Conservation (phyloP, 2,329 filamentous ascomycete genomes). For the Colletotrichum horii region DNA sequence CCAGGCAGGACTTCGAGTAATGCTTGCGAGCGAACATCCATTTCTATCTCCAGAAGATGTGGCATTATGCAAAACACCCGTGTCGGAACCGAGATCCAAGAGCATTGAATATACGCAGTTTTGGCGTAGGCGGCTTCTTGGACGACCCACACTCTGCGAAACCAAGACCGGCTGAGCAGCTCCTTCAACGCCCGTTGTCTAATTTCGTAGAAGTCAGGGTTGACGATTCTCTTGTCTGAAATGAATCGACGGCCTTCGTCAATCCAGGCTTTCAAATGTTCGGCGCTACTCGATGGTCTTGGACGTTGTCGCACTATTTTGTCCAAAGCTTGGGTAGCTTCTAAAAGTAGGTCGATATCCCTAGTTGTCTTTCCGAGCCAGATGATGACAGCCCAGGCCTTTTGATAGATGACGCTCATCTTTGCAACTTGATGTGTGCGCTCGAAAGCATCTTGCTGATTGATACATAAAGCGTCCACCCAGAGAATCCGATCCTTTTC, state of each 20-base stretch:
- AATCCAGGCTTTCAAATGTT: background rate
- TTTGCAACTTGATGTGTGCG: background rate
- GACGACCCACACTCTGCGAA: background rate
- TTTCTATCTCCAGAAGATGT: background rate
- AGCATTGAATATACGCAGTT: background rate
- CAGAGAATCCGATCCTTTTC: slow-evolving; percentile 21
- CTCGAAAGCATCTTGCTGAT: slow-evolving; percentile 5
- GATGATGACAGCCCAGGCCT: background rate
- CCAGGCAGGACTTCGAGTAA: background rate
- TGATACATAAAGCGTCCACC: slow-evolving; percentile 21
- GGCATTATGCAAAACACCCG: background rate
- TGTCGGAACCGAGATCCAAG: background rate
- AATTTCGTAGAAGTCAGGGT: background rate
- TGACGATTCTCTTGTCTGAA: background rate
- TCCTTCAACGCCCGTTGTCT: background rate
- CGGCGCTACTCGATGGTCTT: background rate
- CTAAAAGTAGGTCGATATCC: background rate
- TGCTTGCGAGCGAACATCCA: background rate
- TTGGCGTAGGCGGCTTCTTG: background rate
- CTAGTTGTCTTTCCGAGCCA: background rate
- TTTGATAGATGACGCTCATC: slow-evolving; percentile 10
- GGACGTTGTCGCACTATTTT: background rate
- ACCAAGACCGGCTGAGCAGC: background rate
- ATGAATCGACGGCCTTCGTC: background rate
- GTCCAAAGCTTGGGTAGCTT: background rate